Conservation (phyloP, 2,329 filamentous ascomycete species). For the Chrysosphaeria jannelii region DNA sequence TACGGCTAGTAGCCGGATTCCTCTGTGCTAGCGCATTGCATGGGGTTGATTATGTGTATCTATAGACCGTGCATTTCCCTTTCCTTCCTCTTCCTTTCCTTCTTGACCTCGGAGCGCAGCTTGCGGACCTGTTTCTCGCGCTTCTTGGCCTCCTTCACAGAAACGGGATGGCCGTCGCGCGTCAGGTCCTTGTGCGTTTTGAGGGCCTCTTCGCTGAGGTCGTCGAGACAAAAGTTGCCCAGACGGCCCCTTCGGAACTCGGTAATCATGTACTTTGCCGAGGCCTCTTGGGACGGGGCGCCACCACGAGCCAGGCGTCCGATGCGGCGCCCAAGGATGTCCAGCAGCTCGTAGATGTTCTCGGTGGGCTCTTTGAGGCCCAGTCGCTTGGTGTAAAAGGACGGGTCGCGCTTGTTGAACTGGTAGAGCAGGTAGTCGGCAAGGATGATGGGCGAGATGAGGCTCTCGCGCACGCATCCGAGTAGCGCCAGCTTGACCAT, state of each 20-base stretch:
- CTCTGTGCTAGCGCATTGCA: too few relatives aligned
- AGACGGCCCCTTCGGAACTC: constrained; percentile 53
- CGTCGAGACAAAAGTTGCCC: constrained; percentile 53
- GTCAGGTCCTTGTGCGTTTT: constrained; percentile 15
- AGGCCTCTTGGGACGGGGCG: constrained; percentile 33
- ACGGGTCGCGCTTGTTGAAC: constrained; percentile 37
- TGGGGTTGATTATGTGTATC: not conserved
- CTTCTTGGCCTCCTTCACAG: constrained; percentile 39
- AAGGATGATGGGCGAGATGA: constrained; percentile 47
- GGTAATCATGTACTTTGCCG: constrained; percentile 54
- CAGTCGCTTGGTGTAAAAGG: constrained; percentile 19
- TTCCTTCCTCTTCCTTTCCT: not conserved
- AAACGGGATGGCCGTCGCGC: constrained; percentile 17
- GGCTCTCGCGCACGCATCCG: constrained; percentile 67
- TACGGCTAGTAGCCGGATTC: constrained; percentile 12
- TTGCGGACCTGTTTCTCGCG: constrained; percentile 26
- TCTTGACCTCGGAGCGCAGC: constrained; percentile 5
- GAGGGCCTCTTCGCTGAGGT: constrained; percentile 30
- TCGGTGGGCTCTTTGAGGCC: constrained; percentile 45
- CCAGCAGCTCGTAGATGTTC: constrained; percentile 44
- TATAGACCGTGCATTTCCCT: not conserved
- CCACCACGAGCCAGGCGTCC: constrained; percentile 52
- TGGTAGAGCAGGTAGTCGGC: constrained; percentile 77
- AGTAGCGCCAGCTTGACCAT: constrained; percentile 93
- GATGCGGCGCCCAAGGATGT: constrained; percentile 37